Evolutionary conservation across 352 stramenopile genomes (phyloP).

Genomic region (Ophiocytium majus): DNA sequence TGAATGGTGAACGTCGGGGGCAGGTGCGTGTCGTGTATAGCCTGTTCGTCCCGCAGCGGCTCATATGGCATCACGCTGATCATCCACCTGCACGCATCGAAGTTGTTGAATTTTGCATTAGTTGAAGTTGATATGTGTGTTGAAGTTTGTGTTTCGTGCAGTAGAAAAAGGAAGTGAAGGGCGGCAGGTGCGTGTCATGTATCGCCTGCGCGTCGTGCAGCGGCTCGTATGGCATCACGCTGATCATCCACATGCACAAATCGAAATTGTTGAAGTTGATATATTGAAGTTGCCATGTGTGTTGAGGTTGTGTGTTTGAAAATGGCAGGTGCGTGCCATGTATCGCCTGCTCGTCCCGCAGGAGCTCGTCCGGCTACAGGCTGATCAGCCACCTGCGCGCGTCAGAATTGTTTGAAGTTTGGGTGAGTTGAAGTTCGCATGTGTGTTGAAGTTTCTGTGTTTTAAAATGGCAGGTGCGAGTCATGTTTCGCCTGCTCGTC

Average conservation of each 20-base stretch:
- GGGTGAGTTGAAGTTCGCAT: too few relatives aligned
- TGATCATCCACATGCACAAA: not conserved
- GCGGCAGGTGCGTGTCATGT: conserved; percentile 28
- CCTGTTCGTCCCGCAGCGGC: conserved; percentile 27
- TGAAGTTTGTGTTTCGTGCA: too few relatives aligned
- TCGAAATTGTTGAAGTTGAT: too few relatives aligned
- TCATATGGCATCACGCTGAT: conserved; percentile 52
- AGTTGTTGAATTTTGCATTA: too few relatives aligned
- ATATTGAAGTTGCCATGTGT: conserved; percentile 11
- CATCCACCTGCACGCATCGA: conserved; percentile 44
- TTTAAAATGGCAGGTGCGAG: conserved; percentile 34
- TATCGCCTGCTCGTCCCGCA: conserved; percentile 24
- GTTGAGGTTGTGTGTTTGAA: too few relatives aligned
- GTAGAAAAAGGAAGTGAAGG: too few relatives aligned
- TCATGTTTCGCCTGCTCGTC: not conserved
- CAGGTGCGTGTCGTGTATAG: conserved; percentile 24
- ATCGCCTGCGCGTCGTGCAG: not conserved
- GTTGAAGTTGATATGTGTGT: too few relatives aligned
- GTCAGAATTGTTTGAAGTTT: too few relatives aligned
- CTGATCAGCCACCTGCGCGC: conserved; percentile 43
- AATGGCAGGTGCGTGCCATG: conserved; percentile 28
- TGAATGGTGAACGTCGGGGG: conserved; percentile 53
- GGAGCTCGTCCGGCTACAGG: conserved; percentile 47
- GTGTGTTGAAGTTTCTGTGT: too few relatives aligned
- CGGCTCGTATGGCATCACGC: not conserved